A percentile compares a stretch with the other conserved stretches of the same genome.
phyloP scores from a whole-genome alignment of 805 yeast species.

The Candida methanosorbosa region DNA sequence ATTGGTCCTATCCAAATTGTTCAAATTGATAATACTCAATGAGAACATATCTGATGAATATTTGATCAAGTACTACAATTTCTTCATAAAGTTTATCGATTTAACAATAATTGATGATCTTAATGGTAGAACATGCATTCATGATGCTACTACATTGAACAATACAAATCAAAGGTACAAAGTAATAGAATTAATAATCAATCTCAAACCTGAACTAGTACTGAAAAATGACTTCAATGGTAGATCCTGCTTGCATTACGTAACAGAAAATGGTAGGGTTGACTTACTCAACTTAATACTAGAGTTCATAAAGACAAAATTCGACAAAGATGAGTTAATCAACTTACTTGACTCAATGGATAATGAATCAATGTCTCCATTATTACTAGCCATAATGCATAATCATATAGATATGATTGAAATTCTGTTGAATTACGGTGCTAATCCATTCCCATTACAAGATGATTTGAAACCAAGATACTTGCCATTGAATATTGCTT shows the following conservation, averaged over 20 bases:
- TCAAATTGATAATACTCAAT: slow-evolving; percentile 58
- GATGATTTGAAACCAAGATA: slow-evolving; percentile 52
- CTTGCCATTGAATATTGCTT: slow-evolving; percentile 77
- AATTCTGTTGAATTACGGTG: slow-evolving; percentile 40
- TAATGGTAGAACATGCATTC: slow-evolving; percentile 66
- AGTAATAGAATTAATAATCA: slow-evolving; percentile 16
- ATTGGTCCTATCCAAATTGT: slow-evolving; percentile 57
- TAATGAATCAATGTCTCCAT: slow-evolving; percentile 73
- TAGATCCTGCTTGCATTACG: slow-evolving; percentile 80
- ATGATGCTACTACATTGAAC: slow-evolving; percentile 42
- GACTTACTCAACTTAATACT: slow-evolving; percentile 31
- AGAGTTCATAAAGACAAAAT: slow-evolving; percentile 20
- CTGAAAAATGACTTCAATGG: slow-evolving; percentile 56
- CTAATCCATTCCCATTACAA: slow-evolving; percentile 38
- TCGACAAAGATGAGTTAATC: slow-evolving; percentile 18
- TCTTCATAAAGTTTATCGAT: slow-evolving; percentile 49
- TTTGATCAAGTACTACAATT: slow-evolving; percentile 36
- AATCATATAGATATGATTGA: slow-evolving; percentile 49
- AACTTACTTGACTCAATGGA: slow-evolving; percentile 43
- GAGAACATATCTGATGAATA: slow-evolving; percentile 58
- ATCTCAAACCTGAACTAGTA: neutral
- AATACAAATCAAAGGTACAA: slow-evolving; percentile 14
- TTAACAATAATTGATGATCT: slow-evolving; percentile 61
- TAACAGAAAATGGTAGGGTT: slow-evolving; percentile 50
- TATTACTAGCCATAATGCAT: slow-evolving; percentile 68